A percentile compares a stretch with the other conserved stretches of the same genome.
phyloP scores from a whole-genome alignment of 1,139 yeast genomes.

The Yamadazyma atlantica region DNA sequence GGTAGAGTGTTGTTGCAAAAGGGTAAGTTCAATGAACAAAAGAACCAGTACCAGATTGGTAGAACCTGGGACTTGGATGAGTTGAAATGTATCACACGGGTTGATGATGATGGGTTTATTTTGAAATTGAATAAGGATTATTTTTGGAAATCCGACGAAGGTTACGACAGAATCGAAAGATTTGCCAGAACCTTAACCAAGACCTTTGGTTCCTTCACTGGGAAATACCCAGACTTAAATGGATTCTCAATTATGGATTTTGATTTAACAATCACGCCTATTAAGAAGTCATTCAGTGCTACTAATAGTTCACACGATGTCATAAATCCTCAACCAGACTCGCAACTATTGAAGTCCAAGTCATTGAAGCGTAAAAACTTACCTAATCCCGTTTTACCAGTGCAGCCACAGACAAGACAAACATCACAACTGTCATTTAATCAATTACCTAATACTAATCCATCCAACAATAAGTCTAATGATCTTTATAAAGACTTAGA shows the following conservation, averaged over 20 bases:
- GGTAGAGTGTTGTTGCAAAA: slow-evolving; percentile 80
- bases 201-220: slow-evolving; percentile 66
- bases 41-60: slow-evolving; percentile 78
- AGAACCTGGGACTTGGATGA: slow-evolving; percentile 90
- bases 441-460: not conserved
- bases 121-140: slow-evolving; percentile 73
- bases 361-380: slow-evolving; percentile 28
- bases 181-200: slow-evolving; percentile 65
- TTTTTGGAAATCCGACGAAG: slow-evolving; percentile 79
- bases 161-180: slow-evolving; percentile 56
- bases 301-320: slow-evolving; percentile 14
- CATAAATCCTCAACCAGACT: slow-evolving; percentile 25
- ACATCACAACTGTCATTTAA: slow-evolving; percentile 3
- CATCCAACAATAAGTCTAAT: slow-evolving; percentile 3
- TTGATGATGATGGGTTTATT: slow-evolving; percentile 56
- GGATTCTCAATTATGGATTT: slow-evolving; percentile 39
- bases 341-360: slow-evolving; percentile 24
- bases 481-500: slow-evolving; percentile 37
- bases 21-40: slow-evolving; percentile 77
- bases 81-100: slow-evolving; percentile 54
- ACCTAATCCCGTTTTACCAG: slow-evolving; percentile 27
- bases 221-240: slow-evolving; percentile 58
- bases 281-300: slow-evolving; percentile 14
- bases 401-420: slow-evolving; percentile 19
- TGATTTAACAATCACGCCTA: slow-evolving; percentile 32